phyloP scores from a whole-genome alignment of 73 alveolate genomes.

The Tetrahymena elliotti region DNA sequence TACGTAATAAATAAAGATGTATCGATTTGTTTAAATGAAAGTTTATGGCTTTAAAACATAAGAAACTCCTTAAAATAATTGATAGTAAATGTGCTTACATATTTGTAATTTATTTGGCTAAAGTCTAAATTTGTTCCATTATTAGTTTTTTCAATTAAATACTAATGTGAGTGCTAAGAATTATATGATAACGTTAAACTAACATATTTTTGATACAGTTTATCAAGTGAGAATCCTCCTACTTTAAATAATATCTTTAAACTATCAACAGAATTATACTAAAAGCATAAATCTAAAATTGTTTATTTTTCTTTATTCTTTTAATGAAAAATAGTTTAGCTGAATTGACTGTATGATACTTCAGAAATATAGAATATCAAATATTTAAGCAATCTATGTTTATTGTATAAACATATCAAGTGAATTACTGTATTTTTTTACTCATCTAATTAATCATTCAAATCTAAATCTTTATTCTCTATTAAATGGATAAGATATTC shows the following conservation, averaged over 20 bases:
- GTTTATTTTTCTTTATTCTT: background rate
- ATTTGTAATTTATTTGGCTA: background rate
- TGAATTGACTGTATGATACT: background rate
- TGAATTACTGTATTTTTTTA: background rate
- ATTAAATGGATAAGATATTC: background rate
- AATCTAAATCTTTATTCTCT: background rate
- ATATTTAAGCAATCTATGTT: background rate
- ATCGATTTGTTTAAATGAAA: background rate
- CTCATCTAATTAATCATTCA: background rate
- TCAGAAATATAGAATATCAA: background rate
- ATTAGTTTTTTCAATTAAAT: background rate
- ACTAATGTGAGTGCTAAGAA: background rate
- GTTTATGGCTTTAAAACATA: background rate
- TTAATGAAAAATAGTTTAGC: background rate
- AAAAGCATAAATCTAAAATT: background rate
- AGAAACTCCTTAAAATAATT: background rate
- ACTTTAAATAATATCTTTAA: background rate
- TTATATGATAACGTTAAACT: background rate
- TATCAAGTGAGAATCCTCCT: background rate
- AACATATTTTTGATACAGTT: background rate
- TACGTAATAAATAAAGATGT: background rate
- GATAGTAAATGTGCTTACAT: background rate
- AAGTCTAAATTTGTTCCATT: background rate
- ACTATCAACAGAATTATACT: background rate
- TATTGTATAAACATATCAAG: background rate